phyloP scores from a whole-genome alignment of 306 rosid genomes.

The Amphicarpaea edgeworthii region DNA sequence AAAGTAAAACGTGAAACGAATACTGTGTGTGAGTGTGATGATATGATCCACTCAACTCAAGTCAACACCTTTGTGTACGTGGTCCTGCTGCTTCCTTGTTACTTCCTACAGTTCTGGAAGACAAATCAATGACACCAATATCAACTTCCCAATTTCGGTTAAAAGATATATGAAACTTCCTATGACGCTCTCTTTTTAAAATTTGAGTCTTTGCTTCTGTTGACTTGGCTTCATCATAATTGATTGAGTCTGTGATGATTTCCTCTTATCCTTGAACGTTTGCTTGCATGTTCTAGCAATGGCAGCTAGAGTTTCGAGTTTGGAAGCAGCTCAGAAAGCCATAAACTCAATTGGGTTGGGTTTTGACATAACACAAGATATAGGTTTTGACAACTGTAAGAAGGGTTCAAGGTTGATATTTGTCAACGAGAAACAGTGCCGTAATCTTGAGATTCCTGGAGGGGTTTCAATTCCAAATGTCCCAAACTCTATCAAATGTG shows the following conservation, averaged over 20 bases:
- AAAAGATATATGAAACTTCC: background rate
- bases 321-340: slow-evolving; percentile 63
- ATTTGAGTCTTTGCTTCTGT: background rate
- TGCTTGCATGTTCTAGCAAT: slow-evolving; percentile 44
- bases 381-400: slow-evolving; percentile 51
- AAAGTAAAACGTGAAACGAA: background rate
- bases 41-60: background rate
- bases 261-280: background rate
- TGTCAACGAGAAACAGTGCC: slow-evolving; percentile 46
- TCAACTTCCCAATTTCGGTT: background rate
- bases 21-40: too few relatives aligned
- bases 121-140: background rate
- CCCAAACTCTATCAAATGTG: slow-evolving; percentile 71
- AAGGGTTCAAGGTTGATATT: slow-evolving; percentile 66
- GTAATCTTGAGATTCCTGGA: slow-evolving; percentile 66
- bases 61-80: background rate
- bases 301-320: slow-evolving; percentile 62
- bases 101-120: slow-evolving; percentile 6
- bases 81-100: slow-evolving; percentile 2
- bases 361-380: slow-evolving; percentile 53
- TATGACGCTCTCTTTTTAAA: background rate
- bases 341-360: slow-evolving; percentile 75
- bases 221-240: slow-evolving; percentile 19
- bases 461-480: slow-evolving; percentile 70
- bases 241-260: background rate